Conservation (phyloP, 1,139 yeast genomes). For the Hyphopichia pseudoburtonii region DNA sequence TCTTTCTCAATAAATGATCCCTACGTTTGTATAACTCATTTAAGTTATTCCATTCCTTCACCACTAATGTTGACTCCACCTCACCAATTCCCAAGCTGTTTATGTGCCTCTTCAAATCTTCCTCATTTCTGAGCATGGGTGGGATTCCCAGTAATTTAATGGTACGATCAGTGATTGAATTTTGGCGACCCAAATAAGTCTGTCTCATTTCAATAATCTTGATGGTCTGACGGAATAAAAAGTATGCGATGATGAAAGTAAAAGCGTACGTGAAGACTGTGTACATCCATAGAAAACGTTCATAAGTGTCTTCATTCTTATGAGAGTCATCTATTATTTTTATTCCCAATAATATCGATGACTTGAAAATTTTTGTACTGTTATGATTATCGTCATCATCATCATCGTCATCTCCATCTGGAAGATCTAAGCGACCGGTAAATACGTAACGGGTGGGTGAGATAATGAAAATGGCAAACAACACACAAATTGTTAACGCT, state of each 20-base stretch:
- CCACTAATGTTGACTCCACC: conserved; percentile 73
- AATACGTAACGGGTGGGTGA: conserved; percentile 73
- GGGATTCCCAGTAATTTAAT: conserved; percentile 57
- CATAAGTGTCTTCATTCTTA: conserved; percentile 12
- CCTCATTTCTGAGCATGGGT: conserved; percentile 68
- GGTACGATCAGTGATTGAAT: conserved; percentile 48
- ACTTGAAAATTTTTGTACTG: conserved; percentile 1
- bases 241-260: conserved; percentile 33
- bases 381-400: conserved; percentile 10
- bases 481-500: conserved; percentile 54
- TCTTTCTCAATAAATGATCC: conserved; percentile 46
- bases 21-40: conserved; percentile 66
- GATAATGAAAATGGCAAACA: conserved; percentile 64
- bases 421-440: conserved; percentile 59
- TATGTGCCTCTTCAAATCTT: conserved; percentile 67
- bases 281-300: conserved; percentile 38
- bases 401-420: conserved; percentile 43
- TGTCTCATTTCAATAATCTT: conserved; percentile 43
- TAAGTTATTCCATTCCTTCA: conserved; percentile 80
- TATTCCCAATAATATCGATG: conserved; percentile 10
- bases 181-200: conserved; percentile 41
- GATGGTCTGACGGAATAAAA: conserved; percentile 36
- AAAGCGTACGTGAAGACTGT: conserved; percentile 44
- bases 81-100: conserved; percentile 78
- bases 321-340: conserved; percentile 1